Evolutionary conservation across 2,329 filamentous ascomycete genomes (phyloP), one percentile per base, ranked within the genome.

Genomic region (Penicillium hesseltinei): DNA sequence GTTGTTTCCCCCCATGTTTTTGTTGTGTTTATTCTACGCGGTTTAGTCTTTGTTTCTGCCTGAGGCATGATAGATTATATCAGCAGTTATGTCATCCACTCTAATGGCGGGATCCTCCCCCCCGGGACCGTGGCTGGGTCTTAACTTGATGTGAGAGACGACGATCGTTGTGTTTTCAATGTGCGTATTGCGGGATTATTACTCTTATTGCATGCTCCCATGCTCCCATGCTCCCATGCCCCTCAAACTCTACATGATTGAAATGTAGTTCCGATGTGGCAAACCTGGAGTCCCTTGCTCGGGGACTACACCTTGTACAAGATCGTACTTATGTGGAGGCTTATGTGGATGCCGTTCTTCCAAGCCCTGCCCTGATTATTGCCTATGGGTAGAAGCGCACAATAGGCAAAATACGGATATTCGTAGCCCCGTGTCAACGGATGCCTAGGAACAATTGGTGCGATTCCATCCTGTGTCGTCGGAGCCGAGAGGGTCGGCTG

Each of bases 401-500:
- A 53, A 35, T 35, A 7, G 10, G 3, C 11, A n/a, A 46, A 51
- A 33, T 2, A 7, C 4, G 4, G 21, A 52, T 45, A 45, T 25
- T 47, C 15, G 29, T 46, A 33, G 15, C 21, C 45, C 31, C 21
- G 5, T 27, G 9, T 29, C 11, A 15, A 46, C 2, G 15, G 11
- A 23, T 17, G 44, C 21, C 13, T 47, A 35, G 15, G 21, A n/a
- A 25, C 45, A 4, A 36, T 36, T 25, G 31, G 31, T 15, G 31
- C 15, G 13, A 11, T 36, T 47, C 44, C 19, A 46, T 15, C 8
- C 50, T 27, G 36, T 33, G 50, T 49, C 25, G 23, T 50, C 38
- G 52, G 46, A 51, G 46, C 52, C 52, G 46, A 55, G 46, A 55
- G 39, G 31, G 52, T 43, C 52, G 50, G 29, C 50, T 50, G 52